Evolutionary conservation across 495 filamentous ascomycete species (phyloP).

Genomic region (Penicillium argentinense): DNA sequence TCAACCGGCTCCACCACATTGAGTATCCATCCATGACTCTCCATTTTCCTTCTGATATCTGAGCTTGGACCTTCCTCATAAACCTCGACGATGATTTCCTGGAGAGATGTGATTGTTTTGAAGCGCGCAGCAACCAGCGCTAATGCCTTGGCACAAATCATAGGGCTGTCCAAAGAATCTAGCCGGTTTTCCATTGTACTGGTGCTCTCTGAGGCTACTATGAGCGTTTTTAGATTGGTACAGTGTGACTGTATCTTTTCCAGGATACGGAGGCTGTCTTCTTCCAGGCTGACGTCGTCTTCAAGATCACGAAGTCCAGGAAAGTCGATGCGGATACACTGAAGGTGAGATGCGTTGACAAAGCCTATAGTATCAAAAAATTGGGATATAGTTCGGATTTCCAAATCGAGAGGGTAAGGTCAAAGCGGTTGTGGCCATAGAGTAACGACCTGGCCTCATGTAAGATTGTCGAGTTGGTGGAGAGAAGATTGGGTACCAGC

Average conservation of each 20-base stretch:
- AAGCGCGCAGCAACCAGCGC: constrained; percentile 7
- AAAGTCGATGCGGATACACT: constrained; percentile 12
- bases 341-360: constrained; percentile 10
- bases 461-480: constrained; percentile 8
- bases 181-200: background rate
- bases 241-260: constrained; percentile 8
- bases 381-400: background rate
- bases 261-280: constrained; percentile 6
- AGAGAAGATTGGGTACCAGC: constrained; percentile 8
- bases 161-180: constrained; percentile 7
- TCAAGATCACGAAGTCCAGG: constrained; percentile 2
- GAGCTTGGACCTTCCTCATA: constrained; percentile 4
- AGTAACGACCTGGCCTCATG: constrained; percentile 11
- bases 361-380: constrained; percentile 9
- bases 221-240: constrained; percentile 7
- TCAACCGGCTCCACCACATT: constrained; percentile 5
- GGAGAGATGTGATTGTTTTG: constrained; percentile 8
- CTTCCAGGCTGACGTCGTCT: constrained; percentile 7
- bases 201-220: background rate
- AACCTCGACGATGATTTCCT: constrained; percentile 7
- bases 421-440: constrained; percentile 14
- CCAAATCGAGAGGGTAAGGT: constrained; percentile 4
- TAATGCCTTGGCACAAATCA: constrained; percentile 3
- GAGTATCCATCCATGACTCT: constrained; percentile 12
- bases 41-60: constrained; percentile 12